Percentiles rank a stretch among this genome's conserved stretches.
Evolutionary conservation across 2,329 filamentous ascomycete genomes (phyloP).

Genomic region (Penicillium sp.): DNA sequence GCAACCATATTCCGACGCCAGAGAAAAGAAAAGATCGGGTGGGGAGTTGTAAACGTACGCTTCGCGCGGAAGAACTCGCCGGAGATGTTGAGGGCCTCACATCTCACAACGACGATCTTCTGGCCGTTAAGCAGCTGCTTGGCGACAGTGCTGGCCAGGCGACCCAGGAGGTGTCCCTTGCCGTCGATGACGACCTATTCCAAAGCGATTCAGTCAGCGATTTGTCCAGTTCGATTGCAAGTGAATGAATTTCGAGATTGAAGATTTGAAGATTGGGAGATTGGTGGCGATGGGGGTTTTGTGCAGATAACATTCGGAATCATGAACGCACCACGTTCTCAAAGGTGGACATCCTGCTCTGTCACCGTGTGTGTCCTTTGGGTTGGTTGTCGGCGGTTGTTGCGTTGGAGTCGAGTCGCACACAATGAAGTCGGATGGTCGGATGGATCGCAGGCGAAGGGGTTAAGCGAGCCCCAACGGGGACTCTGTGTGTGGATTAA

Average conservation of each 20-base stretch:
- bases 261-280: constrained; percentile 11
- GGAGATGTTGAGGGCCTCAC: constrained; percentile 99
- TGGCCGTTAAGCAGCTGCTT: constrained; percentile 99
- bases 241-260: constrained; percentile 5
- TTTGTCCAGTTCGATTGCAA: constrained; percentile 14
- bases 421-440: constrained; percentile 49
- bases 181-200: constrained; percentile 95
- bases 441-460: constrained; percentile 41
- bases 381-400: constrained; percentile 52
- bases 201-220: constrained; percentile 49
- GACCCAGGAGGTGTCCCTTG: constrained; percentile 99
- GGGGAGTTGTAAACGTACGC: constrained; percentile 72
- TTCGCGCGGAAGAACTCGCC: constrained; percentile 99
- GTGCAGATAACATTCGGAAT: constrained; percentile 16
- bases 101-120: constrained; percentile 99
- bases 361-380: constrained; percentile 47
- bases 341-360: constrained; percentile 67
- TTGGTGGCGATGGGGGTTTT: constrained; percentile 12
- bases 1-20: constrained; percentile 7
- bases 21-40: constrained; percentile 18
- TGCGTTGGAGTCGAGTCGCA: constrained; percentile 50
- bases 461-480: constrained; percentile 44
- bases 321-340: constrained; percentile 65
- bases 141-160: constrained; percentile 95
- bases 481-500: constrained; percentile 42